phyloP scores from a whole-genome alignment of 768 basidiomycete genomes.

The Tulasnella sp. region DNA sequence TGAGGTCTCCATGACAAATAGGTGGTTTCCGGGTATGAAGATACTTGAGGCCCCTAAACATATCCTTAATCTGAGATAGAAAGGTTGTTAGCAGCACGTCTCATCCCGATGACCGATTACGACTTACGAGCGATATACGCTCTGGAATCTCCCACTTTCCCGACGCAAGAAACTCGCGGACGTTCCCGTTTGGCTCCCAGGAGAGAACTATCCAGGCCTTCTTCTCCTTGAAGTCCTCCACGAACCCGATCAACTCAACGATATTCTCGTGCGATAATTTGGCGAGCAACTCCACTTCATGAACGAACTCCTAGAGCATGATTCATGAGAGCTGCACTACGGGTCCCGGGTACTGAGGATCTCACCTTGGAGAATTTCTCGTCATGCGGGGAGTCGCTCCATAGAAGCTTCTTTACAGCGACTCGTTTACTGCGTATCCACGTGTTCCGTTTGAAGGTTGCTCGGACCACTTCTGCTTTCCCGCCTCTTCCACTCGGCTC shows the following conservation, averaged over 20 bases:
- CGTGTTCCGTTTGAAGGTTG: too few species aligned
- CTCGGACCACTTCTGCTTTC: too few species aligned
- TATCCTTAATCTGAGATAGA: not conserved
- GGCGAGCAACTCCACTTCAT: not conserved
- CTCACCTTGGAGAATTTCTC: not conserved
- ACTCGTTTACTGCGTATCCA: too few species aligned
- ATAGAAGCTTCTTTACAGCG: too few species aligned
- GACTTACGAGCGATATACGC: not conserved
- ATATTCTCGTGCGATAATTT: not conserved
- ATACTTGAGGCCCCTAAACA: not conserved
- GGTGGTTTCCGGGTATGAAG: not conserved
- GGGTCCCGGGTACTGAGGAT: not conserved
- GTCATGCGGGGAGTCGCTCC: not conserved
- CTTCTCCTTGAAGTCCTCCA: not conserved
- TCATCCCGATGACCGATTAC: not conserved
- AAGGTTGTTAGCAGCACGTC: not conserved
- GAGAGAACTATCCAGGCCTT: not conserved
- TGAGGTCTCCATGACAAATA: not conserved
- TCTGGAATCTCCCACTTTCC: not conserved
- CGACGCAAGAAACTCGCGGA: not conserved
- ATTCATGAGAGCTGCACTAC: not conserved
- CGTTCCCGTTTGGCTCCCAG: not conserved
- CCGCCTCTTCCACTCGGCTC: too few species aligned
- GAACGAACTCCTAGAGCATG: not conserved
- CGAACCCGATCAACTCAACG: not conserved